A percentile compares a stretch with the other conserved stretches of the same genome.
Conservation (phyloP, 2,329 filamentous ascomycete species). For the Fusarium zealandicum region DNA sequence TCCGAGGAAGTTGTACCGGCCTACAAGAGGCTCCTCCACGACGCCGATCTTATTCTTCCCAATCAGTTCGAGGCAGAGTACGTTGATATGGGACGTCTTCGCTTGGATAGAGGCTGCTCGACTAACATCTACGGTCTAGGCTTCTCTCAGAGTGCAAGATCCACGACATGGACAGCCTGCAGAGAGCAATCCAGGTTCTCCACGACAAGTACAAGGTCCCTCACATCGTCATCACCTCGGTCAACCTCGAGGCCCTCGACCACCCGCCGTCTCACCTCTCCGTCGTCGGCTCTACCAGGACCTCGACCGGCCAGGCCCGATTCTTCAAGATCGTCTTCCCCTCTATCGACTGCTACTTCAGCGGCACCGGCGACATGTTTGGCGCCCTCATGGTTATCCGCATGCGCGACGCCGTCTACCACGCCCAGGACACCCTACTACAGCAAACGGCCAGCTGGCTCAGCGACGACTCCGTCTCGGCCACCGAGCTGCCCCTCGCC, state of each 20-base stretch:
- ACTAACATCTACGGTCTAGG: conserved; percentile 54
- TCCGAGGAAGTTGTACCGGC: conserved; percentile 89
- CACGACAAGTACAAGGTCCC: conserved; percentile 80
- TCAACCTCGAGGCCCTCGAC: conserved; percentile 69
- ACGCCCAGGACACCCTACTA: conserved; percentile 52
- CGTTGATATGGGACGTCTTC: conserved; percentile 42
- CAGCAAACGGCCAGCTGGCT: conserved; percentile 71
- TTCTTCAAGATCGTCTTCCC: conserved; percentile 89
- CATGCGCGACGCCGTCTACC: conserved; percentile 78
- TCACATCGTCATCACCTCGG: conserved; percentile 91
- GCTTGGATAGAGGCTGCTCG: not conserved
- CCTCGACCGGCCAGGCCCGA: conserved; percentile 69
- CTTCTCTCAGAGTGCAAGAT: conserved; percentile 87
- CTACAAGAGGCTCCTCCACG: conserved; percentile 79
- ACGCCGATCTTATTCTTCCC: conserved; percentile 90
- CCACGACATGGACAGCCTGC: conserved; percentile 74
- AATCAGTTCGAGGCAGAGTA: conserved; percentile 99
- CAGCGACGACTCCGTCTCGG: conserved; percentile 73
- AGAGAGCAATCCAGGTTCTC: conserved; percentile 75
- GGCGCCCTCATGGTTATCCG: conserved; percentile 88
- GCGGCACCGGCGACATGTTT: conserved; percentile 98
- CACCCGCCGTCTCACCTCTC: conserved; percentile 63
- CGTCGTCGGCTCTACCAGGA: conserved; percentile 79
- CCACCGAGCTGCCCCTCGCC: conserved; percentile 80
- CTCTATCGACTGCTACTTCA: conserved; percentile 90